These are phyloP conservation scores for Mallotus japonicus DNA, from an alignment of 441 rosid species.

Conservation along the genomic window DNA sequence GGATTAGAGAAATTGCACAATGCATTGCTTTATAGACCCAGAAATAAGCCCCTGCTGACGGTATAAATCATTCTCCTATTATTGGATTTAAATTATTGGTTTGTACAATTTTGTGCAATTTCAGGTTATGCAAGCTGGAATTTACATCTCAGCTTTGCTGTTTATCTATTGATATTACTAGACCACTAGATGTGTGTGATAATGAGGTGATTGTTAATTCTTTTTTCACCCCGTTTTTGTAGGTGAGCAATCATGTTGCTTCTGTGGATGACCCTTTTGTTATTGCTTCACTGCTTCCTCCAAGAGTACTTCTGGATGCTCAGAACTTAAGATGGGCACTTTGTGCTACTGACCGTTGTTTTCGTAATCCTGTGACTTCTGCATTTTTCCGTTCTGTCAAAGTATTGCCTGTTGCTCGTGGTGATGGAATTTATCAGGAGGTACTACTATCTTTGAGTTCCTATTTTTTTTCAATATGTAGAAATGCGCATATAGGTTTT, in stretches of 20 bases:
- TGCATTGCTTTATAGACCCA: conserved; percentile 72
- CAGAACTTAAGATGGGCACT: conserved; percentile 91
- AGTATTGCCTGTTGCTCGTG: conserved; percentile 88
- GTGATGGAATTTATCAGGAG: conserved; percentile 96
- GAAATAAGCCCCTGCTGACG: conserved; percentile 72
- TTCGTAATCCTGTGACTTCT: conserved; percentile 81
- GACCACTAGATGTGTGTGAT: too few relatives aligned
- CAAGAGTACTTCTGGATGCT: conserved; percentile 67
- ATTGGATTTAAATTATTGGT: neutral
- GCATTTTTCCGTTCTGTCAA: conserved; percentile 82
- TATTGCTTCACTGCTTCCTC: conserved; percentile 88
- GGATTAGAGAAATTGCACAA: conserved; percentile 88
- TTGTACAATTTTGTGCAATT: neutral
- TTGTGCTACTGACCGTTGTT: conserved; percentile 91
- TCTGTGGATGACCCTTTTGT: conserved; percentile 90
- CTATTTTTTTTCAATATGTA: too few relatives aligned
- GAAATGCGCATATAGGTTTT: too few relatives aligned
- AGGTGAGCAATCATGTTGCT: conserved; percentile 98
- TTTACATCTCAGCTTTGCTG: neutral
- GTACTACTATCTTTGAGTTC: conserved; percentile 27
- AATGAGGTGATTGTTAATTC: too few relatives aligned
- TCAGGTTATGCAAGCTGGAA: neutral
- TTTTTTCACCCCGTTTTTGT: neutral
- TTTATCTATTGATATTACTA: neutral
- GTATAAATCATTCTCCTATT: conserved; percentile 32